phyloP scores from a whole-genome alignment of 2,329 filamentous ascomycete genomes.

The Trichoderma atroviride region DNA sequence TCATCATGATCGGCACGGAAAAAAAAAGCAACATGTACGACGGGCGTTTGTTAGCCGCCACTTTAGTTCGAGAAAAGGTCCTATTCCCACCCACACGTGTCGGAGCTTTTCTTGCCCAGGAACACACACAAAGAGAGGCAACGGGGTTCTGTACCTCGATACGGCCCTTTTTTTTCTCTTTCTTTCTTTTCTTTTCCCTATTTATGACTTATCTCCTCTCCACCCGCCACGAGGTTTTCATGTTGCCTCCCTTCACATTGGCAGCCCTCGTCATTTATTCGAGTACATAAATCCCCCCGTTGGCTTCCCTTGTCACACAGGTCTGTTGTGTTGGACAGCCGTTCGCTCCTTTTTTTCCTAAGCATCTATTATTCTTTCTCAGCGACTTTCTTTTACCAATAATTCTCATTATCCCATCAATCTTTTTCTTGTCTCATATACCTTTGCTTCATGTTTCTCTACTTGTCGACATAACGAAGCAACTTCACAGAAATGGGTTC shows the following conservation, averaged over 20 bases:
- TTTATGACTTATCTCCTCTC: slow-evolving; percentile 26
- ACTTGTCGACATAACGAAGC: neutral
- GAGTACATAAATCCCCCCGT: slow-evolving; percentile 1
- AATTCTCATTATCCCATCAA: neutral
- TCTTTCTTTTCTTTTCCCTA: neutral
- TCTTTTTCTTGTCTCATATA: slow-evolving; percentile 1
- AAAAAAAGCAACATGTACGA: slow-evolving; percentile 15
- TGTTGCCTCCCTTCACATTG: slow-evolving; percentile 13
- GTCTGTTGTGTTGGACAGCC: slow-evolving; percentile 14
- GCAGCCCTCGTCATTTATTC: slow-evolving; percentile 12
- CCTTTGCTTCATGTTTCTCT: neutral
- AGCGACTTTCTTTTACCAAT: neutral
- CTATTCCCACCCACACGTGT: slow-evolving; percentile 19
- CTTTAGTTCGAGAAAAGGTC: slow-evolving; percentile 14
- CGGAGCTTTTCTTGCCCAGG: slow-evolving; percentile 1
- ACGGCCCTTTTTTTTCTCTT: neutral
- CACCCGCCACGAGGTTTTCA: slow-evolving; percentile 23
- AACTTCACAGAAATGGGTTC: slow-evolving; percentile 34
- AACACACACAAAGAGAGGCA: slow-evolving; percentile 11
- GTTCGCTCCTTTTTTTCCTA: slow-evolving; percentile 20
- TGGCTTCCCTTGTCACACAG: slow-evolving; percentile 10
- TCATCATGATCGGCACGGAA: slow-evolving; percentile 23
- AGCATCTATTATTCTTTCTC: neutral
- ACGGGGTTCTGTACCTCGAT: neutral
- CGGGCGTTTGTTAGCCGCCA: neutral